These are phyloP conservation scores for Fraxinus americana DNA, from an alignment of 257 asterid genomes.

Conservation along the genomic window DNA sequence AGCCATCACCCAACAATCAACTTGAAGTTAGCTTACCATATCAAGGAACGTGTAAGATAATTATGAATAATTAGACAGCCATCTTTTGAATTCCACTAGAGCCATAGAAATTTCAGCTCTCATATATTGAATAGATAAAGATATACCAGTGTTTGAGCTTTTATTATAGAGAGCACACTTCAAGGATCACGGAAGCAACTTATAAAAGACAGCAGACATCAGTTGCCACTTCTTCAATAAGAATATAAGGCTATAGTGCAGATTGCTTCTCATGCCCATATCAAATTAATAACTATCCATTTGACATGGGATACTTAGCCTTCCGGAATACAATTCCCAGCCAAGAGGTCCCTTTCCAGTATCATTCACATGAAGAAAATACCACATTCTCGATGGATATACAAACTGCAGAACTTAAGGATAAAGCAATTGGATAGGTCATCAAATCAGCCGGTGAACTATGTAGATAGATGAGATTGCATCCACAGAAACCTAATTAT, in stretches of 20 bases:
- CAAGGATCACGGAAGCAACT: slow-evolving; percentile 58
- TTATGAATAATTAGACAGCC: slow-evolving; percentile 63
- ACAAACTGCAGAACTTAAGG: slow-evolving; percentile 38
- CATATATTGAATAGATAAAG: slow-evolving; percentile 50
- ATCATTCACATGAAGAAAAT: slow-evolving; percentile 51
- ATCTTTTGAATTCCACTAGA: slow-evolving; percentile 58
- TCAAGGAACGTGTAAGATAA: slow-evolving; percentile 56
- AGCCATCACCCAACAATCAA: slow-evolving; percentile 33
- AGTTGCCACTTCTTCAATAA: slow-evolving; percentile 45
- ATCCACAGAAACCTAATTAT: slow-evolving; percentile 42
- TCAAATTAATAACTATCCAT: slow-evolving; percentile 37
- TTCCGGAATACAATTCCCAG: slow-evolving; percentile 43
- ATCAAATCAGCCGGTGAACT: slow-evolving; percentile 33
- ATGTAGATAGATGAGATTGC: slow-evolving; percentile 21
- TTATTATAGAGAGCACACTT: slow-evolving; percentile 48
- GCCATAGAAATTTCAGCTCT: slow-evolving; percentile 59
- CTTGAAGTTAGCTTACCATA: slow-evolving; percentile 66
- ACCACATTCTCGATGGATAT: slow-evolving; percentile 39
- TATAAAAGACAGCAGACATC: slow-evolving; percentile 47
- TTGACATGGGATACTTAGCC: slow-evolving; percentile 40
- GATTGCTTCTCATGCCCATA: slow-evolving; percentile 46
- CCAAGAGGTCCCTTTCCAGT: slow-evolving; percentile 43
- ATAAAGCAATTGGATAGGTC: slow-evolving; percentile 29
- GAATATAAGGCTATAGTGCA: slow-evolving; percentile 38
- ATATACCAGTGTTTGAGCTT: slow-evolving; percentile 51